phyloP scores from a whole-genome alignment of 768 basidiomycete genomes.

The Lactarius deliciosus region DNA sequence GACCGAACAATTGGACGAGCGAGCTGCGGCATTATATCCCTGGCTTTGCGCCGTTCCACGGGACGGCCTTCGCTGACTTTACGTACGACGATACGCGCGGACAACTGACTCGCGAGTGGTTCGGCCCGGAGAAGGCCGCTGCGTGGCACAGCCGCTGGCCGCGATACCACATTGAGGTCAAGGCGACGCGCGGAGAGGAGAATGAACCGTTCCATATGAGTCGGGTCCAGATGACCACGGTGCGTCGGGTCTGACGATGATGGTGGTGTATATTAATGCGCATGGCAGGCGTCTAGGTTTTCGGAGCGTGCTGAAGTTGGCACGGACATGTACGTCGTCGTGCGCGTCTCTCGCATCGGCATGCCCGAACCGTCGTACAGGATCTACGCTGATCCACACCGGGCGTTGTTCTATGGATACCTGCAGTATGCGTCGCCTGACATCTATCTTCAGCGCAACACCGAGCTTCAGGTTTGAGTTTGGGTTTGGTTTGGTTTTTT shows the following conservation, averaged over 20 bases:
- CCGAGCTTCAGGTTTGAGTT: neutral
- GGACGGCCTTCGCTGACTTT: slow-evolving; percentile 31
- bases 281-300: slow-evolving; percentile 19
- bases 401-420: slow-evolving; percentile 5
- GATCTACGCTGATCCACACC: slow-evolving; percentile 21
- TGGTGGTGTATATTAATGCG: neutral
- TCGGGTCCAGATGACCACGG: slow-evolving; percentile 29
- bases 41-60: slow-evolving; percentile 28
- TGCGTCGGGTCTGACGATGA: slow-evolving; percentile 16
- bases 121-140: slow-evolving; percentile 23
- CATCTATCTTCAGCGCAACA: slow-evolving; percentile 14
- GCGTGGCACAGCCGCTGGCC: slow-evolving; percentile 32
- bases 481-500: neutral
- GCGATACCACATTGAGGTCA: slow-evolving; percentile 35
- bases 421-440: slow-evolving; percentile 4
- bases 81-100: slow-evolving; percentile 31
- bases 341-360: slow-evolving; percentile 19
- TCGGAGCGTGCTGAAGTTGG: neutral
- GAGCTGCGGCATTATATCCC: slow-evolving; percentile 28
- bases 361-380: neutral
- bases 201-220: slow-evolving; percentile 34
- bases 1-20: slow-evolving; percentile 34
- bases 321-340: slow-evolving; percentile 17
- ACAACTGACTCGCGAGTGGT: slow-evolving; percentile 29
- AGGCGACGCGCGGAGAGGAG: slow-evolving; percentile 30